A percentile compares a stretch with the other conserved stretches of the same genome.
Conservation (phyloP, 768 basidiomycete genomes). For the Clathrus columnatus region DNA sequence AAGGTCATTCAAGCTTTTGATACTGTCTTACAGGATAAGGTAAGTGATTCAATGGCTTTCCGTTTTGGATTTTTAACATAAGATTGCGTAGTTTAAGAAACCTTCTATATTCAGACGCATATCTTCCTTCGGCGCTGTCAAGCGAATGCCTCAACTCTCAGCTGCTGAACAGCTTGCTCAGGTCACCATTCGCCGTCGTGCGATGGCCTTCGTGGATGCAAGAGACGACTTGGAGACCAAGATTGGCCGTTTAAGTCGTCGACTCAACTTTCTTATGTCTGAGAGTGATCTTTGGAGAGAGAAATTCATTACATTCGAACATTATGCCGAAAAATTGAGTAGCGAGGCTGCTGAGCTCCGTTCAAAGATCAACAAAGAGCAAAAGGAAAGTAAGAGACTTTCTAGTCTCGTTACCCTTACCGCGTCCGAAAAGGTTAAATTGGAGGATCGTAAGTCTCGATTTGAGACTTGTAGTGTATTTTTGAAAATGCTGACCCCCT, state of each 20-base stretch:
- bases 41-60: constrained; percentile 23
- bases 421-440: constrained; percentile 66
- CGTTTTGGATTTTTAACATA: neutral
- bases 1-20: constrained; percentile 89
- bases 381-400: constrained; percentile 78
- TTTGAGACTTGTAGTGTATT: neutral
- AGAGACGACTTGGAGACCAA: constrained; percentile 91
- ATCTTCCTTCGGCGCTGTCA: constrained; percentile 62
- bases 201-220: constrained; percentile 90
- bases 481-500: neutral
- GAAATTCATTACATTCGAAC: constrained; percentile 91
- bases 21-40: constrained; percentile 76
- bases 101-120: constrained; percentile 83
- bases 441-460: constrained; percentile 61
- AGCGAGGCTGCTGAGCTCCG: constrained; percentile 79
- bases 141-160: constrained; percentile 64
- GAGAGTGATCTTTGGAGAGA: constrained; percentile 87
- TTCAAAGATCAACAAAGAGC: constrained; percentile 84
- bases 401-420: constrained; percentile 72
- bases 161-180: constrained; percentile 80
- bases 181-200: constrained; percentile 82
- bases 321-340: constrained; percentile 86
- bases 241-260: constrained; percentile 76
- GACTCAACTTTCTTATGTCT: constrained; percentile 88
- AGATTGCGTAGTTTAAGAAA: constrained; percentile 61